Evolutionary conservation across 768 basidiomycete genomes (phyloP), one percentile per base, ranked within the genome.

Genomic region (Rubroboletus satanas): DNA sequence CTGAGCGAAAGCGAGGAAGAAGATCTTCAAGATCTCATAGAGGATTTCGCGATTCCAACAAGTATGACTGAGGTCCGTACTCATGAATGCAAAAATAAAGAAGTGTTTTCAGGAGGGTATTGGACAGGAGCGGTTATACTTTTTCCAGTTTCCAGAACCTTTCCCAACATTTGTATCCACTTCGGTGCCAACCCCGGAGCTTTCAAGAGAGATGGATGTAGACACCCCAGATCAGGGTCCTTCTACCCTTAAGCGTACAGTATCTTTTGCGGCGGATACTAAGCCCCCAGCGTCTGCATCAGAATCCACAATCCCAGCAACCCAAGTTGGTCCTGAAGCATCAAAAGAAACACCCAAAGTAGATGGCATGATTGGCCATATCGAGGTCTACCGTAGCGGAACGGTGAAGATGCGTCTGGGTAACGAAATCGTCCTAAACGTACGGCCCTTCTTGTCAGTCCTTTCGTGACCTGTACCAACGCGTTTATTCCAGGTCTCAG

Each of bases 131-230:
- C 77, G 80, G 18, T 73, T 96, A 4, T 96, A 89, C 65, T 86
- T 93, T 61, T 94, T 96, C 74, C 93, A 95, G 66, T 96, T 96
- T 63, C 94, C 94, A 0, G 69, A 76, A 9, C 89, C 91, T 0
- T 94, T 97, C 71, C 93, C 93, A 0, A 78, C 75, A 5, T 94
- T 94, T 71, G 55, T 74, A 2, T 73, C 80, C 7, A 64, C 74
- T 55, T 50, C 66, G 7, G 58, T 70, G 8, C 56, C 72, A 18
- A 63, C 66, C 9, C 65, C 73, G 48, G 61, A 55, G 9, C 53
- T 62, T 23, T 41, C 63, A 17, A 72, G 68, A 9, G 64, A 67
- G 26, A 73, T 76, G 45, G 66, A 75, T 39, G 73, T 71, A 15
- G 73, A 77, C 50, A 61, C 21, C 15, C 48, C 61, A 1, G 58